These are phyloP conservation scores for Agrocybe chaxingu DNA, from an alignment of 768 basidiomycete species.

Conservation along the genomic window DNA sequence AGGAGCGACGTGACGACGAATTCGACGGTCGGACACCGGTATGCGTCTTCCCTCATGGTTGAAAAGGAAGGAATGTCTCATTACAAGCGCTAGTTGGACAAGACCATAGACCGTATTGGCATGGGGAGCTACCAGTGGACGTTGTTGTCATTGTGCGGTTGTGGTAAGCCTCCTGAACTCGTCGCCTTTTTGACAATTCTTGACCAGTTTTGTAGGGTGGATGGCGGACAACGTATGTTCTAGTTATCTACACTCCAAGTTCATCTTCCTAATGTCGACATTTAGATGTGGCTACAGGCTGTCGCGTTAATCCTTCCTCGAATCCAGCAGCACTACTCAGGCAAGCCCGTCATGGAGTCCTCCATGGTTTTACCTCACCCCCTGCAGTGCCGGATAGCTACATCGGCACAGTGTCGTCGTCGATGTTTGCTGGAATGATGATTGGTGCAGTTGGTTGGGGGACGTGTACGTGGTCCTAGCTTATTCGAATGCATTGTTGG, in stretches of 20 bases:
- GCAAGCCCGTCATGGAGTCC: constrained; percentile 31
- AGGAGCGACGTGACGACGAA: constrained; percentile 27
- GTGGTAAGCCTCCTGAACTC: constrained; percentile 52
- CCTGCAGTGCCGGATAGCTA: constrained; percentile 63
- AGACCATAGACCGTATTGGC: constrained; percentile 85
- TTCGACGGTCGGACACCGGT: constrained; percentile 50
- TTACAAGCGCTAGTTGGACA: constrained; percentile 50
- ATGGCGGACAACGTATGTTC: constrained; percentile 82
- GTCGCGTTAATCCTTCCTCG: constrained; percentile 94
- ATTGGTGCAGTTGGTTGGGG: constrained; percentile 91
- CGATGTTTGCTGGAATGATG: constrained; percentile 98
- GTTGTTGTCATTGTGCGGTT: constrained; percentile 79
- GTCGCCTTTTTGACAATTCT: background rate
- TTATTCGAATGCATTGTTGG: background rate
- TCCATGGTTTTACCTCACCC: background rate
- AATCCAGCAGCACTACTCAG: constrained; percentile 84
- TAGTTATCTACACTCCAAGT: constrained; percentile 4
- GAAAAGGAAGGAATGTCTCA: constrained; percentile 7
- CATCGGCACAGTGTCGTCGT: constrained; percentile 81
- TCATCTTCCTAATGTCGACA: constrained; percentile 13
- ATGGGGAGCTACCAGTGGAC: constrained; percentile 92
- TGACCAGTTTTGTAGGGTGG: constrained; percentile 58
- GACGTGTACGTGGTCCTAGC: constrained; percentile 51
- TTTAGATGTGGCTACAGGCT: constrained; percentile 91
- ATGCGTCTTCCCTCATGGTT: constrained; percentile 10